Evolutionary conservation across 148 eudicot genomes (phyloP), one percentile per base, ranked within the genome.

Genomic region (Persicaria tinctoria): DNA sequence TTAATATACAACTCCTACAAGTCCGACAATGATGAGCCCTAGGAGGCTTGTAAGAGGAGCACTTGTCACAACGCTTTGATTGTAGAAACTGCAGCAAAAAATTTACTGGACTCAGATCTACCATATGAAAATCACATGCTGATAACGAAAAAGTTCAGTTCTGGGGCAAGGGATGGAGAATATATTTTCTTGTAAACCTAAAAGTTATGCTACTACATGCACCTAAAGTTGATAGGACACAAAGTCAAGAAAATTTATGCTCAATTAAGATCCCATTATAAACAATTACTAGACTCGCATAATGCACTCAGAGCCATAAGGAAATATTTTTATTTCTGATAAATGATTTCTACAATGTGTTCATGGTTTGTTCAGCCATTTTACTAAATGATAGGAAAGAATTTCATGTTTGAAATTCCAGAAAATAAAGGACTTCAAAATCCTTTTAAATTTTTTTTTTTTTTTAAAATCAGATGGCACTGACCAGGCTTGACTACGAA

Each of bases 11-110:
- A 76, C 83, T 80, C 78, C 78, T 80, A 79, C 90, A 89, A 32
- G 79, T 81, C 75, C 93, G 89, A 74, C 90, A 89, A 85, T 89
- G 93, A 87, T 87, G 93, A 76, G 93, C 74, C 77, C 90, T 87
- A 14, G 87, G 89, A 80, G 90, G 93, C 84, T 85, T 89, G 84
- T 83, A 81, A 49, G 81, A 83, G 62, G 88, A 80, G 72, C 93
- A 89, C 80, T 87, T 85, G 59, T 82, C 92, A 77, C 92, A 89
- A 9, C 50, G 79, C 72, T 59, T 85, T 71, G 20, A 46, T 51
- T 68, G 78, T 17, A 68, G 62, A 46, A 64, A 81, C 90, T 83
- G 81, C 41, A 69, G 75, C 70, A 46, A 38, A 41, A 20, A 46
- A 16, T 45, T 41, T 20, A 76, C 38, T 13, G 27, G 41, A 8